Base-by-base conservation (phyloP, 2,329 filamentous ascomycete species). In the Aspergillus alliaceus region DNA sequence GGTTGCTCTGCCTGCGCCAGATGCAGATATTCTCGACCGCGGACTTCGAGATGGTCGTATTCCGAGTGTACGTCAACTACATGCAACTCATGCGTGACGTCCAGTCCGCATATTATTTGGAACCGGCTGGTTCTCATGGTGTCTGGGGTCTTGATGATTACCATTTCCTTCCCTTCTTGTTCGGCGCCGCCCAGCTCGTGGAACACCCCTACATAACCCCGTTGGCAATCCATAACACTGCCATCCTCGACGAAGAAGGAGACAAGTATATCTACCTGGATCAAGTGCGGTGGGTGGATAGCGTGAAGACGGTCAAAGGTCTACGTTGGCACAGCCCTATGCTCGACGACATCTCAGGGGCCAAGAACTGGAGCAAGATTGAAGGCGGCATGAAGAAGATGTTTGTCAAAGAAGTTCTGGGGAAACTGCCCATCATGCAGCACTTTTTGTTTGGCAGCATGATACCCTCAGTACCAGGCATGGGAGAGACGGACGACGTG, bases 141-240 rank as follows among this genome's bases (percentile, higher is more conserved):
- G 95, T 99, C 24, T 99, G 95, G 95, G 95, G 95, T 18, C 80
- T 99, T 1, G 95, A 99, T 69, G 95, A 99, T 74, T 97, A 99
- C 76, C 93, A 96, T 65, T 99, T 99, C 76, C 79, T 97, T 1
- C 95, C 96, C 0, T 99, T 98, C 72, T 84, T 99, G 12, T 96
- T 98, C 62, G 95, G 95, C 20, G 92, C 95, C 34, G 89, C 92
- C 24, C 96, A 99, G 75, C 84, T 97, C 18, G 80, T 95, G 15
- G 86, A 90, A 62, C 95, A 99, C 71, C 89, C 81, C 40, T 96
- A 84, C 73, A 90, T 90, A 72, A 96, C 84, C 29, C 90, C 85
- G 47, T 84, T 86, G 69, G 89, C 82, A 24, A 96, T 99, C 65
- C 96, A 99, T 77, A 93, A 96, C 69, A 84, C 89, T 53, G 84